Conservation (phyloP, 2,329 filamentous ascomycete genomes). For the Phyllosticta citrichinensis region DNA sequence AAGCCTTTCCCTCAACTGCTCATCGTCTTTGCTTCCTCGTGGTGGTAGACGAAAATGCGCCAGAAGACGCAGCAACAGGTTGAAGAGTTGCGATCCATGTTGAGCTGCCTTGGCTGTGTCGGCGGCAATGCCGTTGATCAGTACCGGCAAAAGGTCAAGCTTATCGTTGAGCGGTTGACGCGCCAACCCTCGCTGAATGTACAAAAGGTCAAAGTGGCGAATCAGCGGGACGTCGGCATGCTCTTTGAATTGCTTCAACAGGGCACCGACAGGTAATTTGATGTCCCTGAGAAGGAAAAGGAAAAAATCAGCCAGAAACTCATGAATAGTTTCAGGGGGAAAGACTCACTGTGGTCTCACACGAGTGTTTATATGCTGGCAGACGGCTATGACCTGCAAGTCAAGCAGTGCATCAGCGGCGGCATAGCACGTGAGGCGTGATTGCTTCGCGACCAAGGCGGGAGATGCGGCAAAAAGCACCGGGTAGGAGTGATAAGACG, state of each 20-base stretch:
- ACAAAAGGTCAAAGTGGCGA: constrained; percentile 78
- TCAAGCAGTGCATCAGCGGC: constrained; percentile 22
- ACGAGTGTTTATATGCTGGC: constrained; percentile 60
- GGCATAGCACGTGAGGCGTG: background rate
- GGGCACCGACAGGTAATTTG: constrained; percentile 69
- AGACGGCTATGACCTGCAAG: constrained; percentile 52
- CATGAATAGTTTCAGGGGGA: background rate
- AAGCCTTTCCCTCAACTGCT: constrained; percentile 53
- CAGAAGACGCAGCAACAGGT: constrained; percentile 68
- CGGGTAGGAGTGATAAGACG: background rate
- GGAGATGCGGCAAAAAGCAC: background rate
- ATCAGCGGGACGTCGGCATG: constrained; percentile 58
- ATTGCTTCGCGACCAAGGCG: background rate
- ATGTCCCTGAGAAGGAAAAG: constrained; percentile 38
- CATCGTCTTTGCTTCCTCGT: constrained; percentile 70
- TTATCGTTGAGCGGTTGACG: constrained; percentile 53
- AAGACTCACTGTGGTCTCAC: constrained; percentile 43
- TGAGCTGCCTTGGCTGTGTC: constrained; percentile 45
- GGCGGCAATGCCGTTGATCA: constrained; percentile 56
- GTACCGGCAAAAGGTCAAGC: constrained; percentile 59
- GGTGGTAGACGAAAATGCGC: constrained; percentile 61
- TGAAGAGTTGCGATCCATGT: constrained; percentile 62
- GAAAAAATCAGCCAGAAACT: constrained; percentile 12
- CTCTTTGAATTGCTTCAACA: constrained; percentile 85
- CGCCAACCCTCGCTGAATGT: constrained; percentile 74